phyloP scores from a whole-genome alignment of 2,329 filamentous ascomycete genomes.

The Aspergillus tanneri region DNA sequence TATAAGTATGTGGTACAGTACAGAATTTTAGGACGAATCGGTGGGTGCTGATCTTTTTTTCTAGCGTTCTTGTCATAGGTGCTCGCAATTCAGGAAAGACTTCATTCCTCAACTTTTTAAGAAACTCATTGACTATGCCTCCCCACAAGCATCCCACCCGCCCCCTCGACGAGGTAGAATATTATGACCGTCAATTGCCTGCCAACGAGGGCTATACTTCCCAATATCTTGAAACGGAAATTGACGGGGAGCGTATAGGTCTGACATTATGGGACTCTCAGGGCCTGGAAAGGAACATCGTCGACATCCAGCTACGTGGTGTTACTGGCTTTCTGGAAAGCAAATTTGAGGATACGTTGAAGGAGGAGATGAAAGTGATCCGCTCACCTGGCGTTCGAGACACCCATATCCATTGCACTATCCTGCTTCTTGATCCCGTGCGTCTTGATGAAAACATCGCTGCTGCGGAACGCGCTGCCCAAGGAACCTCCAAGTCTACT shows the following conservation, averaged over 20 bases:
- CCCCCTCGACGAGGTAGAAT: slow-evolving; percentile 57
- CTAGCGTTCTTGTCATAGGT: slow-evolving; percentile 84
- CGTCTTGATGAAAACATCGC: slow-evolving; percentile 81
- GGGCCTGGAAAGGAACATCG: slow-evolving; percentile 89
- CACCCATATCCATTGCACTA: slow-evolving; percentile 95
- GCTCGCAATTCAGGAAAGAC: slow-evolving; percentile 88
- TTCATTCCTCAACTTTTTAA: slow-evolving; percentile 93
- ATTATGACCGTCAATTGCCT: slow-evolving; percentile 55
- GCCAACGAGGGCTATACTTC: slow-evolving; percentile 70
- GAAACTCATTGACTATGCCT: slow-evolving; percentile 79
- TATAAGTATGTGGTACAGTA: slow-evolving; percentile 76
- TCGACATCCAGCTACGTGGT: slow-evolving; percentile 89
- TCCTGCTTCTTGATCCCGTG: slow-evolving; percentile 84
- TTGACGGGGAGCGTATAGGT: slow-evolving; percentile 86
- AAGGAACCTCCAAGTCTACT: slow-evolving; percentile 51
- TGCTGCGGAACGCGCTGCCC: slow-evolving; percentile 58
- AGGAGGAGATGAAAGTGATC: slow-evolving; percentile 95
- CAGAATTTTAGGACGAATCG: background rate
- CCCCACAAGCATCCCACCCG: slow-evolving; percentile 67
- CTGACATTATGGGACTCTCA: slow-evolving; percentile 96
- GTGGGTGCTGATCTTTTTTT: slow-evolving; percentile 8
- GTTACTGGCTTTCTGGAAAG: slow-evolving; percentile 91
- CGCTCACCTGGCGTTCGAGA: slow-evolving; percentile 89
- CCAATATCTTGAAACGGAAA: slow-evolving; percentile 90
- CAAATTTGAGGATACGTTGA: slow-evolving; percentile 97